These are phyloP conservation scores for Stromatinia cepivora DNA, from an alignment of 2,329 filamentous ascomycete genomes.

Conservation along the genomic window DNA sequence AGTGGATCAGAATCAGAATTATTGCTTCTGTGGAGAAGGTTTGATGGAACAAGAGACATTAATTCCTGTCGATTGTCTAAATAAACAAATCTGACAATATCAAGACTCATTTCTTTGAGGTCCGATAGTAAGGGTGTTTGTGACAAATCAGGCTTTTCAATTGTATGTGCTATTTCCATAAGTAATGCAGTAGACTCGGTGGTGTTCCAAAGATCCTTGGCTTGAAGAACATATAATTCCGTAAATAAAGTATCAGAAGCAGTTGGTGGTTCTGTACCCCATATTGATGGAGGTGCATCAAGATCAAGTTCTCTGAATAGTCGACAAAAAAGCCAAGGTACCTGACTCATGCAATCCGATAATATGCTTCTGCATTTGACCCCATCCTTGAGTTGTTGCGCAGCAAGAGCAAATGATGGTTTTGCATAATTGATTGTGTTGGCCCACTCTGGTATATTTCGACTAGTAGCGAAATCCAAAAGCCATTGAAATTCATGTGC, in stretches of 20 bases:
- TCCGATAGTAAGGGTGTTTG: constrained; percentile 30
- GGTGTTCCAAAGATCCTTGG: constrained; percentile 72
- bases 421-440: constrained; percentile 65
- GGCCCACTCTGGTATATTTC: constrained; percentile 45
- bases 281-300: constrained; percentile 75
- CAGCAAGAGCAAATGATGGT: constrained; percentile 75
- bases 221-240: constrained; percentile 64
- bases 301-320: constrained; percentile 80
- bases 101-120: constrained; percentile 34
- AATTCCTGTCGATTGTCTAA: constrained; percentile 40
- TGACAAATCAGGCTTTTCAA: constrained; percentile 32
- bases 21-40: constrained; percentile 37
- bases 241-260: constrained; percentile 55
- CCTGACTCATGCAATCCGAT: constrained; percentile 64
- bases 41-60: constrained; percentile 38
- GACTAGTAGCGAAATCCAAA: constrained; percentile 62
- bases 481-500: constrained; percentile 76
- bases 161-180: constrained; percentile 58
- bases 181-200: constrained; percentile 63
- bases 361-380: constrained; percentile 66
- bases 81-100: constrained; percentile 40
- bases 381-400: constrained; percentile 67
- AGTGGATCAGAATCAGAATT: constrained; percentile 42
- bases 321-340: constrained; percentile 82
- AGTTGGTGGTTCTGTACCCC: constrained; percentile 69